These are phyloP conservation scores for Cytidiella melzeri DNA, from an alignment of 768 basidiomycete genomes.

Conservation along the genomic window DNA sequence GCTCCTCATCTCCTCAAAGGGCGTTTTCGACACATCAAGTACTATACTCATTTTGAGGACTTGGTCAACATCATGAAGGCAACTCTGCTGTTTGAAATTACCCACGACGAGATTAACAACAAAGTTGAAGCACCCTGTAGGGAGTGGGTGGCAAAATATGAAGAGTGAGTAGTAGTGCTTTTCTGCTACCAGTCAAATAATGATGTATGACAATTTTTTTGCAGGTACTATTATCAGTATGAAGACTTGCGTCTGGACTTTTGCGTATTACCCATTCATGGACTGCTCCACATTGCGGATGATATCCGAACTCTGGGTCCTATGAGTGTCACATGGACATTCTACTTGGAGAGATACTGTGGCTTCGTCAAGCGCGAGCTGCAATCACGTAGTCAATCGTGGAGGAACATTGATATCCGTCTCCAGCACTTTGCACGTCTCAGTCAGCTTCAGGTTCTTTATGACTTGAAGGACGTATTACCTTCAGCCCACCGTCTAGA, in stretches of 20 bases:
- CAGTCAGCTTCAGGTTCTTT: background rate
- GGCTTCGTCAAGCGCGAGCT: background rate
- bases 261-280: conserved; percentile 1
- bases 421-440: background rate
- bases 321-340: conserved; percentile 1
- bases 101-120: background rate
- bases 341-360: conserved; percentile 4
- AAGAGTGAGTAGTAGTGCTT: background rate
- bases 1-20: background rate
- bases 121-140: too few species aligned
- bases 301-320: background rate
- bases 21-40: background rate
- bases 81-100: conserved; percentile 1
- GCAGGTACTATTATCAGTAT: conserved; percentile 5
- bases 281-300: background rate
- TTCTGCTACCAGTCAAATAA: background rate
- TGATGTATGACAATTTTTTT: background rate
- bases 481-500: too few species aligned
- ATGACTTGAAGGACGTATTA: background rate
- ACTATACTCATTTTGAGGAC: background rate
- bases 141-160: conserved; percentile 1
- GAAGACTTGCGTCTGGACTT: background rate
- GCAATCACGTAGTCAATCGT: background rate
- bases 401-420: conserved; percentile 1
- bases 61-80: conserved; percentile 1